A percentile compares a stretch with the other conserved stretches of the same genome.
These are phyloP conservation scores for Pedinophyceae sp. DNA, from an alignment of 139 green algal species.

Conservation along the genomic window DNA sequence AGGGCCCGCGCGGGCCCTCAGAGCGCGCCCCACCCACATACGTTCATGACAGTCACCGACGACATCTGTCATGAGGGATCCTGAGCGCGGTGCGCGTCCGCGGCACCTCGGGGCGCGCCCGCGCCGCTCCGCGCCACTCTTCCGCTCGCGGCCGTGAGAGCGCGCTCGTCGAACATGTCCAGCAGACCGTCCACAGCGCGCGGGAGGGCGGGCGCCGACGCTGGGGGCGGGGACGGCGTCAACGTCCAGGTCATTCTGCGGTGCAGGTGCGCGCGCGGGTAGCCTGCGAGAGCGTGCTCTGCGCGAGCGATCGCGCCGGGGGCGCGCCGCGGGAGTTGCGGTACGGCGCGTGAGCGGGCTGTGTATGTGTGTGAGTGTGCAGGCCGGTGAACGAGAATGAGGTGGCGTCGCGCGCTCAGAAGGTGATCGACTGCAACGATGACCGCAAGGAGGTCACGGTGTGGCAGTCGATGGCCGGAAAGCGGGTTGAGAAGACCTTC, in stretches of 20 bases:
- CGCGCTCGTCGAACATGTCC: too few species aligned
- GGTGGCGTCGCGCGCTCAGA: constrained; percentile 25
- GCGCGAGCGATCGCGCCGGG: background rate
- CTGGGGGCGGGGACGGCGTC: constrained; percentile 47
- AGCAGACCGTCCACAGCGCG: too few species aligned
- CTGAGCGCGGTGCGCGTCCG: too few species aligned
- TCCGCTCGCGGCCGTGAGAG: too few species aligned
- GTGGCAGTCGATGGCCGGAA: constrained; percentile 52
- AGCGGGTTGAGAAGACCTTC: constrained; percentile 67
- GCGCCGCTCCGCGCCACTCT: too few species aligned
- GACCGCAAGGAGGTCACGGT: constrained; percentile 56
- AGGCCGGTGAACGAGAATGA: constrained; percentile 68
- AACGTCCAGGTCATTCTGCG: constrained; percentile 92
- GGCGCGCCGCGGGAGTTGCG: background rate
- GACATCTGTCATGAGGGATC: too few species aligned
- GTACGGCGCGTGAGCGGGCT: background rate
- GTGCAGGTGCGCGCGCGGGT: constrained; percentile 56
- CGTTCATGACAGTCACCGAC: too few species aligned
- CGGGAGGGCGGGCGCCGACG: too few species aligned
- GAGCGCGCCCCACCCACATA: too few species aligned
- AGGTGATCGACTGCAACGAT: constrained; percentile 75
- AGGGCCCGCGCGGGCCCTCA: too few species aligned
- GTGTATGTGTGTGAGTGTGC: background rate
- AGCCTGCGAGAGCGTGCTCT: background rate
- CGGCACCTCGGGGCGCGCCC: too few species aligned